Evolutionary conservation across 345 rosid species (phyloP).

Genomic region (Eucalyptus regnans): DNA sequence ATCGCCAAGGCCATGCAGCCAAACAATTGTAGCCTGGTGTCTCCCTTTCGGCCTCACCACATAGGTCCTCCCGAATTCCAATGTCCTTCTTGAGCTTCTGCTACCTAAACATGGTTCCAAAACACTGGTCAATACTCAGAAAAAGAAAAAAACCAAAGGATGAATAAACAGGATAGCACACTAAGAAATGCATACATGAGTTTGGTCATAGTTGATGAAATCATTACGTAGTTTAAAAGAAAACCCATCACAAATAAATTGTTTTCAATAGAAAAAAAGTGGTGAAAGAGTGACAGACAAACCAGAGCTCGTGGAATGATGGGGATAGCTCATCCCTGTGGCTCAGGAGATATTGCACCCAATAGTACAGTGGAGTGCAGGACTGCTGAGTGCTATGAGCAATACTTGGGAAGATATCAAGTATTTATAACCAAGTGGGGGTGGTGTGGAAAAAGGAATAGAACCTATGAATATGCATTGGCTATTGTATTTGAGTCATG

Average conservation of each 20-base stretch:
- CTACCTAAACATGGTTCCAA: conserved; percentile 23
- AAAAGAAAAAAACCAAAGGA: neutral
- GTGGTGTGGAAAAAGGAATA: neutral
- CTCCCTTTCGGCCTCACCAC: conserved; percentile 77
- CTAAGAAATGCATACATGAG: neutral
- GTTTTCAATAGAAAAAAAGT: neutral
- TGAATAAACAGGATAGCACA: neutral
- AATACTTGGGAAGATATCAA: neutral
- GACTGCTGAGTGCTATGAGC: neutral
- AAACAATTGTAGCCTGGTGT: conserved; percentile 64
- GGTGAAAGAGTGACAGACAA: conserved; percentile 7
- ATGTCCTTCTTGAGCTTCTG: conserved; percentile 40
- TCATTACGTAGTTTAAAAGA: neutral
- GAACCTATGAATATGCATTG: conserved; percentile 1
- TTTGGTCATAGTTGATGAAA: neutral
- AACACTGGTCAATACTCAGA: neutral
- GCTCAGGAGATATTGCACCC: neutral
- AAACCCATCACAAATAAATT: neutral
- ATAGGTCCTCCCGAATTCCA: conserved; percentile 69
- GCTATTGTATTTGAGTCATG: conserved; percentile 18
- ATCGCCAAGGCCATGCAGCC: conserved; percentile 80
- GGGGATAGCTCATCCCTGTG: conserved; percentile 52
- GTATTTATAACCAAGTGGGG: neutral
- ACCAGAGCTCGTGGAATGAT: conserved; percentile 58
- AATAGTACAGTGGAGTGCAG: neutral